Base-by-base conservation (phyloP, 768 basidiomycete genomes). In the Cystobasidium ongulense region DNA sequence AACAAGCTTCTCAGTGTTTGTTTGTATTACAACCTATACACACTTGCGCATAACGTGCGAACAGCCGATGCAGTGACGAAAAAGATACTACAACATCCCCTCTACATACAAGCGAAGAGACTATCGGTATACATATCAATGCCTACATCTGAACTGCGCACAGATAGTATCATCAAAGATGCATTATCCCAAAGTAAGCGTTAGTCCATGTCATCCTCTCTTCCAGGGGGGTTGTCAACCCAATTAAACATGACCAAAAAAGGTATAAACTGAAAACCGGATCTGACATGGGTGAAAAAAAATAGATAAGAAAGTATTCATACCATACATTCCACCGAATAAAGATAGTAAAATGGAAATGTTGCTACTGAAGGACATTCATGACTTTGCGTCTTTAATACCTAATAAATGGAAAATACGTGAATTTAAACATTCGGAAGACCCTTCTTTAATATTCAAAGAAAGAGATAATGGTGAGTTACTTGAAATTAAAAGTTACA, bases 321-420 rank as follows among this genome's bases (percentile, higher is more conserved):
- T 75, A 7, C 74, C 74, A 1, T 75, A 53, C 33, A 53, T 36
- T 4, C 68, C 68, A 43, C 68, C 53, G 33, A 25, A 33, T 11
- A 71, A 71, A 36, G 43, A 46, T 21, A 72, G 43, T 53, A 31
- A 36, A 27, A 75, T 75, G 74, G 39, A 75, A 39, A 62, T 75
- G 62, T 41, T 75, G n/a, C 67, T 38, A 15, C 31, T 75, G n/a
- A 71, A 52, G 18, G 33, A 72, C 29, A 2, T 43, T 8, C 25
- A 62, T 8, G 74, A 75, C 31, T 71, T 75, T 25, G 23, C 57
- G 25, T 17, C 11, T 1, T 33, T 75, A 3, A 29, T n/a, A 18
- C 66, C 74, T 21, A 65, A 75, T 29, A 36, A 67, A 41, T 75
- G 74, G 74, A 67, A 67, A 27, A 75, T 75, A 35, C 62, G 67